Evolutionary conservation across 768 basidiomycete species (phyloP).

Genomic region (Pleurotus sapidus): DNA sequence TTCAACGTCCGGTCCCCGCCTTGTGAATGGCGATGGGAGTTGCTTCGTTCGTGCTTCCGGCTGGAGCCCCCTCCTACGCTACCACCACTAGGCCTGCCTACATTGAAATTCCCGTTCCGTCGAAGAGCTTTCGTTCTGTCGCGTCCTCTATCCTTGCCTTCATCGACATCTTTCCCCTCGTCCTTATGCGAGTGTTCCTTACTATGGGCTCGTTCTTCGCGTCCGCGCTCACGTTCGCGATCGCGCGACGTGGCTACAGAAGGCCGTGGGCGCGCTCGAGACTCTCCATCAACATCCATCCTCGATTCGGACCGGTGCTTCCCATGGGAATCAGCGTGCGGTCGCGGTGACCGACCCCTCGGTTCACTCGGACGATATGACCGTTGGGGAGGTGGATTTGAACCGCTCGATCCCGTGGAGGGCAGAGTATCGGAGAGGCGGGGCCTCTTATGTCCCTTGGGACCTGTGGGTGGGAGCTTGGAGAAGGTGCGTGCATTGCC

Average conservation of each 20-base stretch:
- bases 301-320: conserved; percentile 15
- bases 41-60: conserved; percentile 16
- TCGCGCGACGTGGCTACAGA: conserved; percentile 15
- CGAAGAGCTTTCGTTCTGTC: conserved; percentile 30
- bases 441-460: conserved; percentile 77
- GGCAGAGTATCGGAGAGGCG: conserved; percentile 59
- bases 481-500: conserved; percentile 28
- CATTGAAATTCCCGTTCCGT: conserved; percentile 43
- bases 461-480: conserved; percentile 73
- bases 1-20: conserved; percentile 77
- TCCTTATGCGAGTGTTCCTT: conserved; percentile 19
- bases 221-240: conserved; percentile 6
- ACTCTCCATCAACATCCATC: conserved; percentile 43
- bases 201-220: conserved; percentile 8
- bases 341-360: conserved; percentile 7
- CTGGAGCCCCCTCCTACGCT: conserved; percentile 27
- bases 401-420: conserved; percentile 19
- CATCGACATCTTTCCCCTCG: conserved; percentile 36
- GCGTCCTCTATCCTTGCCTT: conserved; percentile 29
- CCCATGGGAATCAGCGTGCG: conserved; percentile 17
- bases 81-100: conserved; percentile 29
- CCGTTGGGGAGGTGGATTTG: conserved; percentile 15
- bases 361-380: background rate
- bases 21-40: background rate
- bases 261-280: conserved; percentile 35